Evolutionary conservation across 495 filamentous ascomycete species (phyloP).

Genomic region (Penicillium bovifimosum): DNA sequence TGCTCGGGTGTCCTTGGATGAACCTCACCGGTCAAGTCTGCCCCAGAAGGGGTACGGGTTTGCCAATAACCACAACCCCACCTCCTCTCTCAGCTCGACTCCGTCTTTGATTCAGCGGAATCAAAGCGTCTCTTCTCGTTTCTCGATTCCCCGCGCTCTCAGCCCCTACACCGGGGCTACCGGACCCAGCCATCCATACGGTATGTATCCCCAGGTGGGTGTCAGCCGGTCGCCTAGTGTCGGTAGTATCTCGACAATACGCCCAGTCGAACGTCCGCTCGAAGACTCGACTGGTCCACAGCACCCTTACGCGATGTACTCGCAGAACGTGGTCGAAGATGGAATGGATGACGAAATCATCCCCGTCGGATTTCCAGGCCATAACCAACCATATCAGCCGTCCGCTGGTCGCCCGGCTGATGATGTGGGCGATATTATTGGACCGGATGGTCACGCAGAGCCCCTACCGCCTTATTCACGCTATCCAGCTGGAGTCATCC

Average conservation of each 20-base stretch:
- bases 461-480: conserved; percentile 84
- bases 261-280: conserved; percentile 54
- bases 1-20: conserved; percentile 34
- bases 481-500: conserved; percentile 57
- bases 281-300: conserved; percentile 64
- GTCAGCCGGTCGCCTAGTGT: conserved; percentile 57
- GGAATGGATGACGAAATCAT: conserved; percentile 44
- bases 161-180: conserved; percentile 52
- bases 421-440: conserved; percentile 77
- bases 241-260: conserved; percentile 56
- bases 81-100: conserved; percentile 29
- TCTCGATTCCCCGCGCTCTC: conserved; percentile 42
- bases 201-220: conserved; percentile 51
- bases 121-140: conserved; percentile 41
- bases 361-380: conserved; percentile 70
- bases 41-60: conserved; percentile 37
- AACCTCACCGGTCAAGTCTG: conserved; percentile 35
- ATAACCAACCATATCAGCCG: conserved; percentile 59
- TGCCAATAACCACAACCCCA: conserved; percentile 28
- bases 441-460: conserved; percentile 86
- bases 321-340: conserved; percentile 64
- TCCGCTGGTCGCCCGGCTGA: conserved; percentile 74
- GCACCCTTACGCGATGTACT: conserved; percentile 82
- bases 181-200: conserved; percentile 52
- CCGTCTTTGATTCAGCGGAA: conserved; percentile 32